Conservation (phyloP, 164 flowering plant species). For the Saururus chinensis region DNA sequence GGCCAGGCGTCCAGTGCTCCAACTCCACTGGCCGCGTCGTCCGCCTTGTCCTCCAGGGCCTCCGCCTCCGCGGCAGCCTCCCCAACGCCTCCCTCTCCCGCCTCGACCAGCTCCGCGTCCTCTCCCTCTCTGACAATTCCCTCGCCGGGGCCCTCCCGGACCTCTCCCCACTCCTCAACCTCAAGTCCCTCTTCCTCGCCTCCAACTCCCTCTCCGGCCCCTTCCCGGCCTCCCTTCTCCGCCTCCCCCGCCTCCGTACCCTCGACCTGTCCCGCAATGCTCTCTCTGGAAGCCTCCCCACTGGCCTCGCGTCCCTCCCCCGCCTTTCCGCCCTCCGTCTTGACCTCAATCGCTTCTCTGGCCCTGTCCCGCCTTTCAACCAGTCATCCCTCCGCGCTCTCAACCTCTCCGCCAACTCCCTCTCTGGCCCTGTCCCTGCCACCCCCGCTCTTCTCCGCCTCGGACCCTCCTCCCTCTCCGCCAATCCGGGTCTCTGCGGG, state of each 20-base stretch:
- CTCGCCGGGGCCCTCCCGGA: slow-evolving; percentile 82
- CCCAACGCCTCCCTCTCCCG: slow-evolving; percentile 34
- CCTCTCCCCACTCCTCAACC: slow-evolving; percentile 47
- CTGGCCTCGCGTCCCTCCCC: slow-evolving; percentile 24
- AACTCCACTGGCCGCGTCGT: slow-evolving; percentile 23
- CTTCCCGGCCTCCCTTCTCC: slow-evolving; percentile 55
- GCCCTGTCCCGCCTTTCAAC: slow-evolving; percentile 68
- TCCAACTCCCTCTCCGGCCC: slow-evolving; percentile 60
- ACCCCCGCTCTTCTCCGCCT: slow-evolving; percentile 42
- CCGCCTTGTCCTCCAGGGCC: slow-evolving; percentile 39
- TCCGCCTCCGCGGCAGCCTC: slow-evolving; percentile 42
- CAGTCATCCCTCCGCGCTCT: slow-evolving; percentile 51
- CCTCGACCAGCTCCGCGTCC: slow-evolving; percentile 71
- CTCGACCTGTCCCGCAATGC: slow-evolving; percentile 63
- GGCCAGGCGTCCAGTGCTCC: slow-evolving; percentile 61
- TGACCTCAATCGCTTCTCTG: slow-evolving; percentile 51
- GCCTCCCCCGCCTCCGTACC: slow-evolving; percentile 50
- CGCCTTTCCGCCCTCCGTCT: slow-evolving; percentile 48
- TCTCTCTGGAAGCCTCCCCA: slow-evolving; percentile 49
- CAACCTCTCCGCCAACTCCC: slow-evolving; percentile 58
- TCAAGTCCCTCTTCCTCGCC: slow-evolving; percentile 62
- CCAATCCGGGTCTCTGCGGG: slow-evolving; percentile 72
- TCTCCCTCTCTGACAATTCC: slow-evolving; percentile 66
- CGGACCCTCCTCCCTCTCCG: slow-evolving; percentile 25
- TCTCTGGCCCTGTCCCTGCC: slow-evolving; percentile 62